A percentile compares a stretch with the other conserved stretches of the same genome.
phyloP scores from a whole-genome alignment of 129 eudicot species.

The Flaveria linearis region DNA sequence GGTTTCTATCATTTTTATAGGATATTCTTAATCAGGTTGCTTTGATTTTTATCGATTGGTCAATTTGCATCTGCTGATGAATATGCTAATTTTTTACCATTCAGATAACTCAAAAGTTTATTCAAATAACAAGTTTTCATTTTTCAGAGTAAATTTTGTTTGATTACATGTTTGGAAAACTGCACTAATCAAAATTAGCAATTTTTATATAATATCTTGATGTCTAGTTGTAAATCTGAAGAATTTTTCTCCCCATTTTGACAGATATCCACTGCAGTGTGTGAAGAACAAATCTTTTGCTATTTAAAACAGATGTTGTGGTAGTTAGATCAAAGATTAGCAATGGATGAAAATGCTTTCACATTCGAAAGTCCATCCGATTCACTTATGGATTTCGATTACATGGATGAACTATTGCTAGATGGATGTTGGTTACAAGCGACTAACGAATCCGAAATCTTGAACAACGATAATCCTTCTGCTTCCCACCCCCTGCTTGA shows the following conservation, averaged over 20 bases:
- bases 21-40: not conserved
- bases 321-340: conserved; percentile 22
- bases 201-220: no score
- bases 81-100: conserved; percentile 6
- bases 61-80: conserved; percentile 16
- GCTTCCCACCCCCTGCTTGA: conserved; percentile 48
- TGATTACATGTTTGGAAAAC: not conserved
- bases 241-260: conserved; percentile 6
- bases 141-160: no score
- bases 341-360: conserved; percentile 65
- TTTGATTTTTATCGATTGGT: not conserved
- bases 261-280: conserved; percentile 37
- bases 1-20: not conserved
- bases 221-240: no score
- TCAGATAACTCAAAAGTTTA: no score
- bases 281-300: conserved; percentile 16
- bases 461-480: conserved; percentile 42
- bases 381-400: conserved; percentile 76
- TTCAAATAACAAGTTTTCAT: no score
- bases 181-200: no score
- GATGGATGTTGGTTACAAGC: conserved; percentile 95
- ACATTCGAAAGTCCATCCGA: conserved; percentile 50
- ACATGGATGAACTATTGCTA: conserved; percentile 71
- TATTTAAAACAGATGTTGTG: conserved; percentile 17
- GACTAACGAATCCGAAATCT: conserved; percentile 59